phyloP scores from a whole-genome alignment of 2,329 filamentous ascomycete species.

The Fusarium sp. region DNA sequence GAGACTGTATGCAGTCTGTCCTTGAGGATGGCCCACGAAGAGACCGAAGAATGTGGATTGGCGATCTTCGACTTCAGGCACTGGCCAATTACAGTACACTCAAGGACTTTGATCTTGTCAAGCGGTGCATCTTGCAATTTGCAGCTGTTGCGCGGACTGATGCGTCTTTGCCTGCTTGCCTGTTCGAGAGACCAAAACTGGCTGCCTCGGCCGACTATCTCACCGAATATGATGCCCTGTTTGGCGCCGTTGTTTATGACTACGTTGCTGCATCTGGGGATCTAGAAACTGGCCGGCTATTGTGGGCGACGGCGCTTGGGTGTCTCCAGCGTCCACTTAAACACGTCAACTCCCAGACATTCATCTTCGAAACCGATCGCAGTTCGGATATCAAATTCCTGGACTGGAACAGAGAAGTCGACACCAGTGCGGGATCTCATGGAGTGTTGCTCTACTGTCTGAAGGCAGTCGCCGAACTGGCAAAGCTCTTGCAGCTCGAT shows the following conservation, averaged over 20 bases:
- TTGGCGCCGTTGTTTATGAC: neutral
- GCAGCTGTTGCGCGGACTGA: neutral
- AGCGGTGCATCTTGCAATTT: neutral
- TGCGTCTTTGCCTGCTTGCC: neutral
- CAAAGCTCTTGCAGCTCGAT: neutral
- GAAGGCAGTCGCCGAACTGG: neutral
- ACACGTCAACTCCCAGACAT: neutral
- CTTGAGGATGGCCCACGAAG: slow-evolving; percentile 52
- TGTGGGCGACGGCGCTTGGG: neutral
- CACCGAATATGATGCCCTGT: neutral
- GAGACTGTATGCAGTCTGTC: slow-evolving; percentile 53
- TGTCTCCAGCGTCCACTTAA: neutral
- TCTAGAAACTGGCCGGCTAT: neutral
- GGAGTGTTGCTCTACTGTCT: neutral
- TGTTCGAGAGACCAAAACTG: neutral
- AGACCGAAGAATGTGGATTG: slow-evolving; percentile 51
- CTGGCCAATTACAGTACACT: slow-evolving; percentile 51
- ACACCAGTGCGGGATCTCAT: neutral
- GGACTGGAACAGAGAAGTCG: neutral
- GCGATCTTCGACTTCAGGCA: slow-evolving; percentile 50
- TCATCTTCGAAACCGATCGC: neutral
- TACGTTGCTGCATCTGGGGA: neutral
- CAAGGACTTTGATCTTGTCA: slow-evolving; percentile 43
- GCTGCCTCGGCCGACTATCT: neutral
- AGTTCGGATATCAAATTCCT: neutral